Evolutionary conservation across 169 alveolate species (phyloP).

Genomic region (Ichthyophthirius multifiliis): DNA sequence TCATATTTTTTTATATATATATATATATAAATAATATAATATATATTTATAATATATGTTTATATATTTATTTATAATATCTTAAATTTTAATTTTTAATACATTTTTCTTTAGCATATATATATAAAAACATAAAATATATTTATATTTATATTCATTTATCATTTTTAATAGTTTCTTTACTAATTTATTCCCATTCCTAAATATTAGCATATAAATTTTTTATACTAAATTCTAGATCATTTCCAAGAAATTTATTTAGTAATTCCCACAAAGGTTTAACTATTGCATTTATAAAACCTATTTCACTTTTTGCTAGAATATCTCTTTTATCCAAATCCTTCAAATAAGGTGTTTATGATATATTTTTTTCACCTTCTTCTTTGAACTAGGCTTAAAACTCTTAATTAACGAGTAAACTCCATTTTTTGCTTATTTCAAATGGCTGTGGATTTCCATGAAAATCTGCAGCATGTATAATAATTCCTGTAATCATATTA

Average conservation of each 20-base stretch:
- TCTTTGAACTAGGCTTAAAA: background rate
- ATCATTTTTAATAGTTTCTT: too few species aligned
- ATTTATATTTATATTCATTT: too few species aligned
- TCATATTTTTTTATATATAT: too few species aligned
- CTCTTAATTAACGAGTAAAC: conserved; percentile 50
- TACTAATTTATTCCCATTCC: background rate
- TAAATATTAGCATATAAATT: background rate
- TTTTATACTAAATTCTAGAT: background rate
- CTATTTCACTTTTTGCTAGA: conserved; percentile 25
- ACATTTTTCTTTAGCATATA: too few species aligned
- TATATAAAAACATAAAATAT: too few species aligned
- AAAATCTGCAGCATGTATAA: conserved; percentile 53
- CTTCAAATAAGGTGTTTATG: background rate
- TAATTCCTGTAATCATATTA: conserved; percentile 19
- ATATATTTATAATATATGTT: too few species aligned
- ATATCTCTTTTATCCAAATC: conserved; percentile 14
- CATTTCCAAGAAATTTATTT: background rate
- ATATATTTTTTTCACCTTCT: background rate
- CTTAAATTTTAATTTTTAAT: too few species aligned
- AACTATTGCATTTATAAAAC: conserved; percentile 19
- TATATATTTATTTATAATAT: too few species aligned
- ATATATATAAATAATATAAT: too few species aligned
- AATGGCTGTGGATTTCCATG: conserved; percentile 43
- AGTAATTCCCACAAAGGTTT: conserved; percentile 2
- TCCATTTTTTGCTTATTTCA: conserved; percentile 44